Percentiles rank a stretch among this genome's conserved stretches.
Conservation (phyloP, 2,329 filamentous ascomycete genomes). For the Colletotrichum chlorophyti region DNA sequence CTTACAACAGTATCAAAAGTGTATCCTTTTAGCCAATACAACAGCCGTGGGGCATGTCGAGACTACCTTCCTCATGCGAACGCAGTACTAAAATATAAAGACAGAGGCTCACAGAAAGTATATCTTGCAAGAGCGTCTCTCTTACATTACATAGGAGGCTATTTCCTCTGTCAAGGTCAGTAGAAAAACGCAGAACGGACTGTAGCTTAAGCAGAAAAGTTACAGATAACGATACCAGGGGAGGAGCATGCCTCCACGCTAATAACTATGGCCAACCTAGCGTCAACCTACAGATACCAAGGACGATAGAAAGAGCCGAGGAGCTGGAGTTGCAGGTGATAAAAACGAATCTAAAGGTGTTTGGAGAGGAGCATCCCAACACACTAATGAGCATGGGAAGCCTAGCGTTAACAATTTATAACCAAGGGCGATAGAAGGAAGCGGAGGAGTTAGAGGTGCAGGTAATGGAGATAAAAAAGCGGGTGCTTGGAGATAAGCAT, state of each 20-base stretch:
- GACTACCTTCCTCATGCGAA: slow-evolving; percentile 35
- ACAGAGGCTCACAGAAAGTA: not conserved
- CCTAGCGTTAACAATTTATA: not conserved
- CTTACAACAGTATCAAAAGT: slow-evolving; percentile 27
- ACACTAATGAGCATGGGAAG: not conserved
- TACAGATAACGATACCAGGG: not conserved
- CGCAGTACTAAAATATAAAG: slow-evolving; percentile 12
- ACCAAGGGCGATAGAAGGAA: not conserved
- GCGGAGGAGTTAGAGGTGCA: not conserved
- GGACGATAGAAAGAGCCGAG: not conserved
- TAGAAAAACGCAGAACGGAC: not conserved
- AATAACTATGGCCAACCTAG: not conserved
- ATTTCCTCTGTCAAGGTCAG: not conserved
- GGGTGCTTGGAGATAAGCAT: not conserved
- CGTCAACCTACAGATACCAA: not conserved
- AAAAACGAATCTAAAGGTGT: too few species aligned
- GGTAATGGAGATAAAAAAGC: not conserved
- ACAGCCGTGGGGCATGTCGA: slow-evolving; percentile 18
- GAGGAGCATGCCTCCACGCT: not conserved
- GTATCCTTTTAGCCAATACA: slow-evolving; percentile 29
- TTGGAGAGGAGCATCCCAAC: not conserved
- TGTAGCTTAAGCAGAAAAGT: not conserved
- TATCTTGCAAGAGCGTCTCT: not conserved
- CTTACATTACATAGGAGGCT: not conserved
- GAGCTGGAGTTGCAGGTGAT: too few species aligned